phyloP scores from a whole-genome alignment of 148 eudicot genomes.

The Silene conica region DNA sequence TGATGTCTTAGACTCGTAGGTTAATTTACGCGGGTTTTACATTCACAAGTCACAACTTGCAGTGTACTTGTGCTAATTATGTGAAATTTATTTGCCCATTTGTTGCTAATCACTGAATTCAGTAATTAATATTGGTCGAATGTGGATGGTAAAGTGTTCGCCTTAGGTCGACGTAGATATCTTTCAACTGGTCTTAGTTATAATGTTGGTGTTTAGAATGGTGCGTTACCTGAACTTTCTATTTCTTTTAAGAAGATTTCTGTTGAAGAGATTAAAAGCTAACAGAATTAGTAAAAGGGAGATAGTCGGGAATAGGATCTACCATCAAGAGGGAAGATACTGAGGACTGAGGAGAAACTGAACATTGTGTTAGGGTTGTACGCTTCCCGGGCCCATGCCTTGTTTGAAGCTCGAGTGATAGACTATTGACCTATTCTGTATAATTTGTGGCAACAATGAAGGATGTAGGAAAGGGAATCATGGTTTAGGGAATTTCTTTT shows the following conservation, averaged over 20 bases:
- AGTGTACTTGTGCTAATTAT: background rate
- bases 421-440: background rate
- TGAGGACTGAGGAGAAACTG: background rate
- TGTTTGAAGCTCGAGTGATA: background rate
- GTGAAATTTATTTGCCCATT: background rate
- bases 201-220: background rate
- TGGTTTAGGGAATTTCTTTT: background rate
- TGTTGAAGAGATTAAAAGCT: background rate
- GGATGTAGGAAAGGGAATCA: background rate
- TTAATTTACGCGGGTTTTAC: background rate
- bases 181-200: background rate
- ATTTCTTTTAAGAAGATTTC: background rate
- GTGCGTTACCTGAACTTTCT: background rate
- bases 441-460: background rate
- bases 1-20: too few species aligned
- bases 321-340: background rate
- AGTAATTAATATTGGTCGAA: too few species aligned
- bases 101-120: background rate
- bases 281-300: background rate
- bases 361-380: background rate
- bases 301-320: background rate
- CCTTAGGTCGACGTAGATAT: constrained; percentile 12
- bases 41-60: constrained; percentile 12
- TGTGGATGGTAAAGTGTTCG: constrained; percentile 8
- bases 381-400: background rate